phyloP scores from a whole-genome alignment of 75 land plant species.

The Selaginella moellendorffii region DNA sequence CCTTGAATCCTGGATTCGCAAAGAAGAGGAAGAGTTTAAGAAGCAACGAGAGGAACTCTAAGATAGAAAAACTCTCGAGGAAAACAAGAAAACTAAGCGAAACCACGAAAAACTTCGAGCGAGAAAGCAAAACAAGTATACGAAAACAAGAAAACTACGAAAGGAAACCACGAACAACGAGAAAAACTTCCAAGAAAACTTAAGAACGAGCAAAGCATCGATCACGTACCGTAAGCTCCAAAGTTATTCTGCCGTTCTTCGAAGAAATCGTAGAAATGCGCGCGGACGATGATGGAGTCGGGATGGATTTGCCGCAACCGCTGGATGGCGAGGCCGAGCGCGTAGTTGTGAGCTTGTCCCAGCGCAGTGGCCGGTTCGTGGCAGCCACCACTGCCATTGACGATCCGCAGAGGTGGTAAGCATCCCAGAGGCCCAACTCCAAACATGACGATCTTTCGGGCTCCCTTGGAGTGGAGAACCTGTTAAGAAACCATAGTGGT shows the following conservation, averaged over 20 bases:
- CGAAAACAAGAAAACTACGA: no score
- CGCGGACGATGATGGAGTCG: constrained; percentile 13
- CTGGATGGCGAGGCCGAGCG: constrained; percentile 10
- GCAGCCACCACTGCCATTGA: constrained; percentile 18
- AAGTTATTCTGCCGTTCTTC: constrained; percentile 12
- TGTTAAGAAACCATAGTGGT: constrained; percentile 1
- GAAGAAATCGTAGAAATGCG: constrained; percentile 14
- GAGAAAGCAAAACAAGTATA: no score
- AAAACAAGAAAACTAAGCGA: neutral
- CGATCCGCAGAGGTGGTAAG: constrained; percentile 26
- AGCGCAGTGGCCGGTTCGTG: constrained; percentile 16
- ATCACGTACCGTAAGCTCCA: constrained; percentile 15
- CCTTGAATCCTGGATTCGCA: constrained; percentile 28
- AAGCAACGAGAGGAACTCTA: neutral
- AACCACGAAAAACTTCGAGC: no score
- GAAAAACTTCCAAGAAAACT: no score
- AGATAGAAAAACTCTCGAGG: neutral
- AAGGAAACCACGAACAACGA: no score
- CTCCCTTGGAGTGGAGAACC: constrained; percentile 33
- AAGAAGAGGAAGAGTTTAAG: neutral
- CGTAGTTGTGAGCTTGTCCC: constrained; percentile 13
- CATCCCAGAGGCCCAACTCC: constrained; percentile 40
- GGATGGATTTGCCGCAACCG: neutral
- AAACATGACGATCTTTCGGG: constrained; percentile 26
- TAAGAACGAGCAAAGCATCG: no score